Evolutionary conservation across 148 eudicot genomes (phyloP), one percentile per base, ranked within the genome.

Genomic region (Camellia lanceoleosa): DNA sequence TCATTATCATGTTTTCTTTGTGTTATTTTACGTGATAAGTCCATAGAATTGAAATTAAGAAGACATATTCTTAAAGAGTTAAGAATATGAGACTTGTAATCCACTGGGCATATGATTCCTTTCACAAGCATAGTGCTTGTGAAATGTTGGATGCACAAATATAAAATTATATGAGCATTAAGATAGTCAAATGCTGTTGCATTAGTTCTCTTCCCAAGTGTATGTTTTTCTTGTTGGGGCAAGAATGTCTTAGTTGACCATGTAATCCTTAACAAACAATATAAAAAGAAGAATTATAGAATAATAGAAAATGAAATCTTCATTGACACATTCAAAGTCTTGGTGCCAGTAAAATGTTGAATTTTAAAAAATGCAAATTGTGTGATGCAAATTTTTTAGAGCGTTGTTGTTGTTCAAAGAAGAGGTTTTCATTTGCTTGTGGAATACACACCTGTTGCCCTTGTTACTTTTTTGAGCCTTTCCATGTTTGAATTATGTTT

Each of bases 181-280:
- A 71, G 74, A 49, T 71, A 51, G 16, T 71, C 74, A 71, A 14
- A 19, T 49, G 20, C 20, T 71, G 58, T 12, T 20, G 43, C 44
- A 6, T 60, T 19, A 61, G 52, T 43, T 68, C 19, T 68, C 72
- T 43, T 68, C 72, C 73, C 3, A 30, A 69, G 30, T n/a, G 16
- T 18, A 69, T 44, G 49, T 10, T 68, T 4, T 69, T 12, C 19
- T 69, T n/a, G 9, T 7, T 46, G 55, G 73, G 47, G 15, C 5
- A 5, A 47, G 47, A 46, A n/a, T n/a, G 73, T 69, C 73, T 44
- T 62, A 64, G 46, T 19, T 13, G 67, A 46, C 69, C 9, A 14
- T 10, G 23, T 62, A 76, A 49, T 75, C 68, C 78, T 60, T n/a
- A 61, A n/a, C 52, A 75, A 61, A 47, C 19, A 75, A 1, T 58